Evolutionary conservation across 179 eudicot species (phyloP), one percentile per base, ranked within the genome.

Genomic region (Heliamphora pulchella): DNA sequence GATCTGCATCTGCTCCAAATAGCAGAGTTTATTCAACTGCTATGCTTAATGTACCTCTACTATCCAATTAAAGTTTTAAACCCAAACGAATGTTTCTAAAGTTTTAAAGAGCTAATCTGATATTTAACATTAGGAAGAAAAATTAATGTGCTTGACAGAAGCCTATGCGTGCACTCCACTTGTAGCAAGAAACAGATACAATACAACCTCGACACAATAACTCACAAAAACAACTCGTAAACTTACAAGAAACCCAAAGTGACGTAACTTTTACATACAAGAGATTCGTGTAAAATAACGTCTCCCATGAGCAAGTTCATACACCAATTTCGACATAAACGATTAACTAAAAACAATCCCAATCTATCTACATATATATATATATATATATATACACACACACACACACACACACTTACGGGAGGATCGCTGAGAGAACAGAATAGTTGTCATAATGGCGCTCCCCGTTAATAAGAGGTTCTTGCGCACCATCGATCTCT

Each of bases 361-460:
- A 8, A 54, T 54, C 8, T 11, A 14, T 54, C 58, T 54, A 54
- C 13, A 10, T 11, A 54, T 54, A 54, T 54, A 0, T 8, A 54
- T 8, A 54, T 54, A 54, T 11, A 54, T 2, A 54, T 54, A 54
- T 54, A 54, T 54, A 54, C 5, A 51, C 9, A 51, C 9, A 51
- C 9, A 51, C 9, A 51, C 9, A 51, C 9, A 51, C 9, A 51
- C 9, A 51, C 4, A 89, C 93, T 87, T 62, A 95, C 97, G 98
- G 90, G 17, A 90, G 83, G 63, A 91, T 81, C 46, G 88, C 91
- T 6, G 97, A 82, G 10, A 80, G 70, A 53, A 89, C 78, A 1
- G 97, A 89, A 82, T 88, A 95, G 64, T 80, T 80, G 57, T 91
- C 95, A 1, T 71, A 67, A 69, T 81, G 86, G 62, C 65, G 77